Base-by-base conservation (phyloP, 768 basidiomycete species). In the Pleurotus cornucopiae region DNA sequence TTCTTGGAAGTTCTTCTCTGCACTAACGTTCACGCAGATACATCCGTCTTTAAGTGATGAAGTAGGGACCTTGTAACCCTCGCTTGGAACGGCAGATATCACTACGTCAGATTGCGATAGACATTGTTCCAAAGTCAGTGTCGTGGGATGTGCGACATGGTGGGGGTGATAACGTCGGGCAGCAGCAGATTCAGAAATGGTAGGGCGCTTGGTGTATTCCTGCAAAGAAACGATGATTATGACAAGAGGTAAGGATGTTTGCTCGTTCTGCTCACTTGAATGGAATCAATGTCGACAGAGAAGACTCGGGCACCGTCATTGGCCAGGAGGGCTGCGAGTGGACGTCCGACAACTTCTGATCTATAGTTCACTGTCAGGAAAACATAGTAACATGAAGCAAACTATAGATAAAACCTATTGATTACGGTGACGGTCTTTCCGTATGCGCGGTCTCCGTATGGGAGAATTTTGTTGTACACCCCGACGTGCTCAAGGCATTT, bases 241-340 rank as follows among this genome's bases (percentile, higher is more conserved):
- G 30, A 30, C 11, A 5, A 23, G 21, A 40, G 41, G 40, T 12
- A 43, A 46, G 30, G 45, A 21, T 55, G 38, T 26, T 57, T 18
- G 54, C 20, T 43, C 41, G 37, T 47, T 18, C 0, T 48, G 38
- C 66, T 49, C 41, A 84, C 86, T 75, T 97, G 91, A 52, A 95
- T 90, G 7, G 93, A 91, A 67, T 96, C 94, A 55, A 98, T 91
- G 68, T 99, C 97, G 4, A 91, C 91, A 5, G 92, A 95, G 64
- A 98, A 87, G 4, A 98, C 97, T 6, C 94, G 80, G 1, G 96
- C 97, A 25, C 97, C 97, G 66, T 99, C 97, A 67, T 99, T 99
- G 2, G 95, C 85, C 41, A 98, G 80, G 46, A 99, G 76, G 3
- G 97, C 97, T 0, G 94, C 96, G n/a, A 98, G 78, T 11, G 96